Conservation (phyloP, 208 protist species). For the Crithidia bombi region DNA sequence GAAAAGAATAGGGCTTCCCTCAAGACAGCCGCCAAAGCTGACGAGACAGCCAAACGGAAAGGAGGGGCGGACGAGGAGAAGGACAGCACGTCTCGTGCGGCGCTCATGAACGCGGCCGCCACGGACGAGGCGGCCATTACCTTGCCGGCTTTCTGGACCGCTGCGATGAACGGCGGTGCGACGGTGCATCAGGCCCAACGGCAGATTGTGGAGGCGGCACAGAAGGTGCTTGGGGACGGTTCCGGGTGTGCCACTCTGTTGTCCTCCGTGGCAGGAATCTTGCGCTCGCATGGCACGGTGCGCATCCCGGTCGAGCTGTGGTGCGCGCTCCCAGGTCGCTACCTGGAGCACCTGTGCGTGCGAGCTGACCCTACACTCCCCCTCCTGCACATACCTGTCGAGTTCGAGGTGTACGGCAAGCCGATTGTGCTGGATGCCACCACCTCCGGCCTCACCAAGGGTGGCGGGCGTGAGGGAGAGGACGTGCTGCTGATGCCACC, state of each 20-base stretch:
- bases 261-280: conserved; percentile 16
- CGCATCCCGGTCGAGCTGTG: conserved; percentile 49
- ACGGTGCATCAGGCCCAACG: conserved; percentile 52
- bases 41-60: background rate
- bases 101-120: background rate
- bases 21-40: background rate
- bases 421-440: conserved; percentile 81
- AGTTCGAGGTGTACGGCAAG: conserved; percentile 70
- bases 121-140: background rate
- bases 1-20: conserved; percentile 15
- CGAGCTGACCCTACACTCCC: conserved; percentile 49
- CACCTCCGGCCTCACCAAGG: conserved; percentile 74
- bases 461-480: conserved; percentile 42
- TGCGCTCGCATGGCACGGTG: conserved; percentile 40
- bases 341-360: conserved; percentile 74
- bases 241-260: conserved; percentile 60
- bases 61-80: background rate
- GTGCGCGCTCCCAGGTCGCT: conserved; percentile 80
- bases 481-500: conserved; percentile 87
- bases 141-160: conserved; percentile 68
- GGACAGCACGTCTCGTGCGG: background rate
- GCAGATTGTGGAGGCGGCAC: conserved; percentile 55
- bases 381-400: conserved; percentile 55
- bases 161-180: conserved; percentile 60
- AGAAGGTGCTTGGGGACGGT: conserved; percentile 79